Conservation (phyloP, 768 basidiomycete genomes). For the Nevesoporus exiguus region DNA sequence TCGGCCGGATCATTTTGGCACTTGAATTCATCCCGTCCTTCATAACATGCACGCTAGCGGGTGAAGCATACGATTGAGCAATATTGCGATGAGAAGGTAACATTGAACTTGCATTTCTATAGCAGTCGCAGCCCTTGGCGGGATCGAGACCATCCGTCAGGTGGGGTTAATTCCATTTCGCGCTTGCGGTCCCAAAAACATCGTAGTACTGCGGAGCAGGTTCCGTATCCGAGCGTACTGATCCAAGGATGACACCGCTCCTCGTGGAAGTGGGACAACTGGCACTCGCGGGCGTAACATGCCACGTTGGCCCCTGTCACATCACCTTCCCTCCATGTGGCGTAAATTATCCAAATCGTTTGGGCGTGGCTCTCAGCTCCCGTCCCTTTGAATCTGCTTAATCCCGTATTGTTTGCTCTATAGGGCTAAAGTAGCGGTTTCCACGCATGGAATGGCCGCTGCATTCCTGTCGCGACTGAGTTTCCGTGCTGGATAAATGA, state of each 20-base stretch:
- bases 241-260: conserved; percentile 3
- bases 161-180: conserved; percentile 8
- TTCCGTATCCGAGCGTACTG: conserved; percentile 1
- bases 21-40: not conserved
- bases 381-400: conserved; percentile 12
- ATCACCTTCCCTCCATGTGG: conserved; percentile 2
- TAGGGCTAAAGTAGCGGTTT: conserved; percentile 19
- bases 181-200: not conserved
- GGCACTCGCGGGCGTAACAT: conserved; percentile 1
- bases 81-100: conserved; percentile 8
- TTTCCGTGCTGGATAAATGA: conserved; percentile 1
- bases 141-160: not conserved
- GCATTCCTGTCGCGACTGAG: conserved; percentile 14
- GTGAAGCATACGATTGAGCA: not conserved
- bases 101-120: conserved; percentile 11
- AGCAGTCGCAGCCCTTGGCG: not conserved
- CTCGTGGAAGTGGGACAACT: conserved; percentile 4
- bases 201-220: conserved; percentile 8
- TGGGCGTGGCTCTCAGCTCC: conserved; percentile 1
- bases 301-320: conserved; percentile 14
- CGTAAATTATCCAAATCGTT: conserved; percentile 3
- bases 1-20: conserved; percentile 23
- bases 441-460: conserved; percentile 6
- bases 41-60: conserved; percentile 2
- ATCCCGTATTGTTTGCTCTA: conserved; percentile 24